Percentiles rank a stretch among this genome's conserved stretches.
phyloP scores from a whole-genome alignment of 805 yeast genomes.

The Candida berthetii region DNA sequence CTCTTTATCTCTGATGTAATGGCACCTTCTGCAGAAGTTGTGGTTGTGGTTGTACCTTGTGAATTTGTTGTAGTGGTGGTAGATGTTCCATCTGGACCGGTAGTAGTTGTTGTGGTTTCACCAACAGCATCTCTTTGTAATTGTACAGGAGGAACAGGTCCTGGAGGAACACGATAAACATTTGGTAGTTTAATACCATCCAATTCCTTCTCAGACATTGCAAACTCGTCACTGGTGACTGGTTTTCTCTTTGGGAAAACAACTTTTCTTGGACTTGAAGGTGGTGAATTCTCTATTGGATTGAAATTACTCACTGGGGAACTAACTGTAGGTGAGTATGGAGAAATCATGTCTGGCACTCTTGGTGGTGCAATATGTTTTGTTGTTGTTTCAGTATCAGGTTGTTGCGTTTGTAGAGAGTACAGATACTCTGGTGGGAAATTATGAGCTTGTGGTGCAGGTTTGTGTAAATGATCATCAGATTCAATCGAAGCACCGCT shows the following conservation, averaged over 20 bases:
- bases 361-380: slow-evolving; percentile 13
- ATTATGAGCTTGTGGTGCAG: slow-evolving; percentile 21
- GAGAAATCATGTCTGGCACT: slow-evolving; percentile 17
- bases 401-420: slow-evolving; percentile 10
- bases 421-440: slow-evolving; percentile 20
- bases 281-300: slow-evolving; percentile 3
- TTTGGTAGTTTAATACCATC: too few species aligned
- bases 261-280: slow-evolving; percentile 5
- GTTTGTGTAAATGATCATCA: slow-evolving; percentile 1
- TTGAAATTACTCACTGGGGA: background rate
- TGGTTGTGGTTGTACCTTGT: background rate
- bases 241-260: slow-evolving; percentile 14
- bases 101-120: background rate
- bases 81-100: background rate
- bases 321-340: slow-evolving; percentile 3
- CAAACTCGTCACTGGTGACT: slow-evolving; percentile 1
- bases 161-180: too few species aligned
- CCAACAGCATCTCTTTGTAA: background rate
- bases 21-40: background rate
- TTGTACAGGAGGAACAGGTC: too few species aligned
- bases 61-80: background rate
- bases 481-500: slow-evolving; percentile 3
- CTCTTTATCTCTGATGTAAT: too few species aligned
- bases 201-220: background rate
- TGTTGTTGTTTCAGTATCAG: slow-evolving; percentile 7